Conservation (phyloP, 1,139 yeast species). For the Blastobotrys persicus region DNA sequence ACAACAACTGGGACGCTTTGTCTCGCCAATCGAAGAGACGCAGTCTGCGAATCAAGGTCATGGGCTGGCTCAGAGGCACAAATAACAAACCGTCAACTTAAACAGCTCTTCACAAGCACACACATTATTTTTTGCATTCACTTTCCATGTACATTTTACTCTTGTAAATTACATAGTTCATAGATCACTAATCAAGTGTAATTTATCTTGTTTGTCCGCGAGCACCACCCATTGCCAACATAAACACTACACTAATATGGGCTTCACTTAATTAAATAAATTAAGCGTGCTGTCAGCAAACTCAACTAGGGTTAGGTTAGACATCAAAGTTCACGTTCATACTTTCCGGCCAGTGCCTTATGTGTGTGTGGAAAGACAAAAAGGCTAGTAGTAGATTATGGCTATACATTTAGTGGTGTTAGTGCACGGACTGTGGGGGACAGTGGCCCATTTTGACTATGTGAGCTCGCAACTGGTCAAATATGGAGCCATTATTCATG, state of each 20-base stretch:
- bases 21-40: conserved; percentile 7
- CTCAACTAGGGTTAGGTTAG: too few species aligned
- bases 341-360: background rate
- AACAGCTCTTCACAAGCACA: background rate
- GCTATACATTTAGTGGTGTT: conserved; percentile 58
- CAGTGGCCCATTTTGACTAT: conserved; percentile 62
- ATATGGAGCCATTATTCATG: conserved; percentile 29
- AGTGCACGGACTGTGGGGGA: conserved; percentile 87
- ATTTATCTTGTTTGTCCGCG: too few species aligned
- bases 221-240: too few species aligned
- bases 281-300: too few species aligned
- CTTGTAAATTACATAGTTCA: background rate
- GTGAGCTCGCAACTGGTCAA: conserved; percentile 31
- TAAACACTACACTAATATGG: too few species aligned
- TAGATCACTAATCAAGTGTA: too few species aligned
- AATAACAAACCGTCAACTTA: background rate
- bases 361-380: background rate
- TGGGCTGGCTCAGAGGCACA: conserved; percentile 5
- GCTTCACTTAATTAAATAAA: too few species aligned
- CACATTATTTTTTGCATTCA: background rate
- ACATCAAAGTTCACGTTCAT: too few species aligned
- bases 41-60: conserved; percentile 10
- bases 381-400: background rate
- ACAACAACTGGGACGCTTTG: conserved; percentile 1
- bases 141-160: background rate